phyloP scores from a whole-genome alignment of 2,329 filamentous ascomycete species.

The Chaetomiaceae sp. region DNA sequence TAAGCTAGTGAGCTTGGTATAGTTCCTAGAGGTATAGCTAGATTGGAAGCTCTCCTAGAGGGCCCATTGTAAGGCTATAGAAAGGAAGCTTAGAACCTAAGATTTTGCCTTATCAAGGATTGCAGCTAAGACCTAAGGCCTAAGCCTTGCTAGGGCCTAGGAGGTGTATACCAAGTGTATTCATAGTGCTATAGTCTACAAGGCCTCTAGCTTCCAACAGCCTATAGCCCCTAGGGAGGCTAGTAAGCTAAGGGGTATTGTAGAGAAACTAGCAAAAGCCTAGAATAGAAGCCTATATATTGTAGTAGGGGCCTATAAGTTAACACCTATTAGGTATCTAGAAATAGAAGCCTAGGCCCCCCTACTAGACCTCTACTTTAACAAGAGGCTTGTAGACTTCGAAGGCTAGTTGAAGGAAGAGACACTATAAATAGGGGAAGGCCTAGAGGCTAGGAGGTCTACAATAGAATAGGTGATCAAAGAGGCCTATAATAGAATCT shows the following conservation, averaged over 20 bases:
- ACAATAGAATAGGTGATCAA: background rate
- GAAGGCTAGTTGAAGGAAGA: background rate
- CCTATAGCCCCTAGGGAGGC: too few relatives aligned
- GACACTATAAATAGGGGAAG: background rate
- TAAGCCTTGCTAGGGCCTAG: too few relatives aligned
- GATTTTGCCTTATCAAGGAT: background rate
- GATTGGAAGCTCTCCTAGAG: background rate
- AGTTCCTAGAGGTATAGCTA: background rate
- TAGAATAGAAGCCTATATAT: too few relatives aligned
- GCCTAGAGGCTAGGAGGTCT: too few relatives aligned
- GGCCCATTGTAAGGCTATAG: too few relatives aligned
- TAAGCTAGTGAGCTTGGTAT: background rate
- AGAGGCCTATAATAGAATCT: background rate
- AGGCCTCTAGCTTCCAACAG: too few relatives aligned
- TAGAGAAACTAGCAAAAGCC: too few relatives aligned
- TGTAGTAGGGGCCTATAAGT: too few relatives aligned
- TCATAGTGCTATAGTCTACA: too few relatives aligned
- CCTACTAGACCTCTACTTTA: background rate
- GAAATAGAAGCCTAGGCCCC: background rate
- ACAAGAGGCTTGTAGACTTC: background rate
- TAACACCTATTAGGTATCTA: too few relatives aligned
- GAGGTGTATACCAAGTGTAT: background rate
- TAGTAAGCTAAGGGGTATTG: too few relatives aligned
- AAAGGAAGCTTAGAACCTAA: background rate
- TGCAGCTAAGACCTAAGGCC: too few relatives aligned